Base-by-base conservation (phyloP, 2,329 filamentous ascomycete genomes). In the Verticillium zaregamsianum region DNA sequence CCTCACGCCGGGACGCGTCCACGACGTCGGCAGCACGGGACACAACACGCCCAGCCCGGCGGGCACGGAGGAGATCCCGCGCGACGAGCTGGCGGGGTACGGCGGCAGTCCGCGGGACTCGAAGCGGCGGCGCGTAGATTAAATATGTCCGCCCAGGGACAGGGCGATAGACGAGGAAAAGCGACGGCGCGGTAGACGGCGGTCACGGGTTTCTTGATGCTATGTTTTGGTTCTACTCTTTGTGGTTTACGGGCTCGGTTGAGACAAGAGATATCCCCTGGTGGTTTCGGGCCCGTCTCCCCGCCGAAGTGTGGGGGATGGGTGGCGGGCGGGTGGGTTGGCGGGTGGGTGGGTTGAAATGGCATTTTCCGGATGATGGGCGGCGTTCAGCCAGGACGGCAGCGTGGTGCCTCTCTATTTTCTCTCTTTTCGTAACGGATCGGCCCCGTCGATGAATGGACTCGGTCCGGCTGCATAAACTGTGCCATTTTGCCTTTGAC, bases 61-160 rank as follows among this genome's bases (percentile, higher is more conserved):
- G 1, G 77, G 74, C 2, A 84, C 81, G 1, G 82, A 85, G 66
- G 82, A 85, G 69, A 81, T 84, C 23, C 67, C 69, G 17, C 74
- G 80, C 12, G 73, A 79, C 9, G 81, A 82, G 25, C 58, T 80
- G 20, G 72, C 66, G 23, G 69, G 66, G 2, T 25, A 68, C 37
- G 64, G 66, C n/a, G 67, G 57, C 15, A 71, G 66, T 28, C 67
- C 70, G 0, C 69, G 69, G 32, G 71, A 71, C 33, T 67, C 65
- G 14, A 80, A 80, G 70, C 71, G 78, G 28, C 72, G 78, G 33
- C 75, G 78, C 8, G 64, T 77, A 49, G 70, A 66, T 31, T 76
- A 63, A 69, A 5, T 5, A 28, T 28, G 4, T 28, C 28, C 28
- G 28, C 4, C 28, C 6, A 6, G 28, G 28, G 5, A 28, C 28